Percentiles rank a stretch among this genome's conserved stretches.
These are phyloP conservation scores for Podaxis sp. DNA, from an alignment of 768 basidiomycete genomes.

Conservation along the genomic window DNA sequence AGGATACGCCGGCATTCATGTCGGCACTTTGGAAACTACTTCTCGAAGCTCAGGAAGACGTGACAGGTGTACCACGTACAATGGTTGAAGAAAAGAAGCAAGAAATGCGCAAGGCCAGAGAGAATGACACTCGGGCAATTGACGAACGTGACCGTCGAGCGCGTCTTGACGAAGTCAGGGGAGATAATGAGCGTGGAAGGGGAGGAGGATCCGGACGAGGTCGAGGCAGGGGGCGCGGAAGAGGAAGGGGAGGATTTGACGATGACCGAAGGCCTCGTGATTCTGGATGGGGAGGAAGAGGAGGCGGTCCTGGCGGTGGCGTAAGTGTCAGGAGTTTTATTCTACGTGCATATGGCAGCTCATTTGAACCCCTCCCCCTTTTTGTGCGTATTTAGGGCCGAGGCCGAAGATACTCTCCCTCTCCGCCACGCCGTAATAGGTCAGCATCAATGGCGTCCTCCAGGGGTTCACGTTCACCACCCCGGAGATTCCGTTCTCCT, in stretches of 20 bases:
- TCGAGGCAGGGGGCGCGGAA: conserved; percentile 58
- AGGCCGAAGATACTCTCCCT: conserved; percentile 47
- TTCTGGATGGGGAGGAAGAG: conserved; percentile 69
- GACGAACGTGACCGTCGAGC: conserved; percentile 71
- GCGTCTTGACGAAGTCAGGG: conserved; percentile 68
- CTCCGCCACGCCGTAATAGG: conserved; percentile 30
- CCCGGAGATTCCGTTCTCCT: conserved; percentile 29
- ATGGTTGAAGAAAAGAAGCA: conserved; percentile 92
- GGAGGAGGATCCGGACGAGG: conserved; percentile 63
- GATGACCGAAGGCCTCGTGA: conserved; percentile 46
- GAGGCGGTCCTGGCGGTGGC: conserved; percentile 45
- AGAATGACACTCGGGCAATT: conserved; percentile 62
- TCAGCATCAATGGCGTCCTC: conserved; percentile 19
- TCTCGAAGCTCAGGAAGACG: conserved; percentile 88
- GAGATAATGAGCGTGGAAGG: conserved; percentile 51
- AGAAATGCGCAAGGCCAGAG: conserved; percentile 75
- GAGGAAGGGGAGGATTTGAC: conserved; percentile 50
- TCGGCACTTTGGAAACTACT: conserved; percentile 83
- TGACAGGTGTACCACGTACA: conserved; percentile 86
- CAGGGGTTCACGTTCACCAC: conserved; percentile 38
- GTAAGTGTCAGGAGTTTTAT: conserved; percentile 16
- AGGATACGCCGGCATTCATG: conserved; percentile 88
- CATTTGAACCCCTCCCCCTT: not conserved
- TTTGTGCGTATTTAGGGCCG: conserved; percentile 33
- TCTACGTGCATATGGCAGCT: conserved; percentile 9